Evolutionary conservation across 352 stramenopile genomes (phyloP), one percentile per base, ranked within the genome.

Genomic region (Phytophthora citrophthora): DNA sequence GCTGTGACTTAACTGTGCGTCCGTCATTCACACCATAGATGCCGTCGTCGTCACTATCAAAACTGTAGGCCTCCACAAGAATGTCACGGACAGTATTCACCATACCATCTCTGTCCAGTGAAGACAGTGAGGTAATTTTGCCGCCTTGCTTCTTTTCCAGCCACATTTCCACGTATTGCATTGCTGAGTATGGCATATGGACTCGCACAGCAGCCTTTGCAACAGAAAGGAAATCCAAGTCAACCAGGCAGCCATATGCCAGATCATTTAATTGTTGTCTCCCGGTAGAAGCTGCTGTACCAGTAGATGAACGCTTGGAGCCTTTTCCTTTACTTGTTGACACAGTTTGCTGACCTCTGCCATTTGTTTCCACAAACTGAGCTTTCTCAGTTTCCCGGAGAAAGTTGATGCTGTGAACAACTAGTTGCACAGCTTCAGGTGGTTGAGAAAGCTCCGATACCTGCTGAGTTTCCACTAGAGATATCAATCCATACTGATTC

Each of bases 121-220:
- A 64, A 23, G 70, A 78, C 16, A 89, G 32, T 26, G 70, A 72
- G 1, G 77, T 77, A 1, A 91, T 60, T 44, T 76, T 76, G 0
- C 76, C 77, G 3, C 80, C 84, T 16, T 90, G 47, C 4, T 70
- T 68, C 11, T 74, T 66, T 66, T 96, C 88, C 4, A 96, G 59
- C 79, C 85, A 93, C 86, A 93, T 89, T 56, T 96, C 88, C n/a
- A 92, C 81, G 52, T 91, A 96, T 51, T 96, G 88, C 83, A 96
- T 94, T 1, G 88, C 86, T 16, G 87, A 93, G 46, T 93, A 96
- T 7, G 88, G 88, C 85, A 96, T 94, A 44, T 95, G 90, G 4
- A 89, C 83, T 8, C 60, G 60, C 13, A 94, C 71, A 4, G 88
- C 81, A 16, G 87, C 80, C 20, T 69, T 71, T 4, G 88, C 88